These are phyloP conservation scores for Rhizophagus clarus DNA, from an alignment of 192 early-diverging fungal genomes.

Conservation along the genomic window DNA sequence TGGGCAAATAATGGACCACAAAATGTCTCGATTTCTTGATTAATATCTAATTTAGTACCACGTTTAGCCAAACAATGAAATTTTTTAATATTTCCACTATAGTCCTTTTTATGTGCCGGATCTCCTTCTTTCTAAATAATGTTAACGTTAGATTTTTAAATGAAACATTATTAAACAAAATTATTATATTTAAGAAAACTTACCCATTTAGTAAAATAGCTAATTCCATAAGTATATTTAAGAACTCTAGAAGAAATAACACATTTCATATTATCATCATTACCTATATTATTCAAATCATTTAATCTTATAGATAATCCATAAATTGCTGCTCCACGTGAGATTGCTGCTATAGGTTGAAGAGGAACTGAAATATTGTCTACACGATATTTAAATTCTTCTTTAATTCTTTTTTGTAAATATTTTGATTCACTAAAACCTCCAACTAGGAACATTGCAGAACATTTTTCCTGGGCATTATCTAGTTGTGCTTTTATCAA, in stretches of 20 bases:
- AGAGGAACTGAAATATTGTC: slow-evolving; percentile 50
- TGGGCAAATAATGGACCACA: background rate
- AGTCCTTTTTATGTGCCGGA: background rate
- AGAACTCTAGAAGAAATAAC: background rate
- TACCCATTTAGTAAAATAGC: too few species aligned
- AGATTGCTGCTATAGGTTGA: slow-evolving; percentile 52
- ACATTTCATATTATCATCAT: slow-evolving; percentile 27
- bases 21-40: background rate
- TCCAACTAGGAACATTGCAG: slow-evolving; percentile 57
- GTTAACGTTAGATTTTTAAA: background rate
- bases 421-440: slow-evolving; percentile 59
- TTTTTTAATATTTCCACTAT: background rate
- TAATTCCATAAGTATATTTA: slow-evolving; percentile 10
- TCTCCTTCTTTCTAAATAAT: background rate
- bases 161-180: too few species aligned
- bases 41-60: background rate
- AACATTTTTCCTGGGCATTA: slow-evolving; percentile 39
- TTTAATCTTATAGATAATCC: too few species aligned
- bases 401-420: slow-evolving; percentile 48
- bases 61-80: background rate
- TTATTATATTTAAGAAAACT: too few species aligned
- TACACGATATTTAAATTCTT: slow-evolving; percentile 46
- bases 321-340: slow-evolving; percentile 38
- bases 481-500: slow-evolving; percentile 54
- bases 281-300: slow-evolving; percentile 43